Base-by-base conservation (phyloP, 257 asterid species). In the Nicotiana tabacum region DNA sequence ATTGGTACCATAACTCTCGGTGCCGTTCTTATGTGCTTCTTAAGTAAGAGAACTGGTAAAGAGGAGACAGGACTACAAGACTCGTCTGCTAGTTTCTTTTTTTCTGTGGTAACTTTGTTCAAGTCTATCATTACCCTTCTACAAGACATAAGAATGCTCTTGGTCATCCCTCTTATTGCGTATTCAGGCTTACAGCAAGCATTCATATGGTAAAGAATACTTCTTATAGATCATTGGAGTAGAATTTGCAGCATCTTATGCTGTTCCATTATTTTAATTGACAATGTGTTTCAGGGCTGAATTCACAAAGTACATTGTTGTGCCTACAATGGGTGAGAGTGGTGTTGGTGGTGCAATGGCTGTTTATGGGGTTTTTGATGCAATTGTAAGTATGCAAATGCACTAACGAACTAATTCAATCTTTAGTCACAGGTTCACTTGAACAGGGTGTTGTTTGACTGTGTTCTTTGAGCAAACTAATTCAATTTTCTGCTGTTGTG, bases 261-360 rank as follows among this genome's bases (percentile, higher is more conserved):
- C 33, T 81, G 55, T 35, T 46, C n/a, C 76, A 17, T 67, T 67
- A 27, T 48, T 51, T 51, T 16, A 56, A 51, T 27, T 76, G 18
- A 51, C 43, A 48, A 24, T 21, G 15, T 72, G 39, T 82, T 61
- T 81, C 89, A 94, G 99, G 98, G 98, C 98, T 81, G 98, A 89
- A 77, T 95, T 91, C 88, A 95, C 99, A n/a, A 95, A 94, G 86
- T 92, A 91, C 80, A 88, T 92, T 77, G 98, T 95, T 78, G 85
- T 90, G 87, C 99, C 99, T 61, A 82, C 82, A 43, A 94, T 95
- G 65, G 97, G 99, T n/a, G 97, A 94, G 88, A 91, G 90, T 80
- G 99, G 99, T 37, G 98, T 95, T 81, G 99, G 97, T 48, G 99
- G 97, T 83, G 96, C 91, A 83, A 95, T 95, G 98, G 98, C 98